Base-by-base conservation (phyloP, 1,284 basidiomycete genomes). In the Trichosporon ovoides region DNA sequence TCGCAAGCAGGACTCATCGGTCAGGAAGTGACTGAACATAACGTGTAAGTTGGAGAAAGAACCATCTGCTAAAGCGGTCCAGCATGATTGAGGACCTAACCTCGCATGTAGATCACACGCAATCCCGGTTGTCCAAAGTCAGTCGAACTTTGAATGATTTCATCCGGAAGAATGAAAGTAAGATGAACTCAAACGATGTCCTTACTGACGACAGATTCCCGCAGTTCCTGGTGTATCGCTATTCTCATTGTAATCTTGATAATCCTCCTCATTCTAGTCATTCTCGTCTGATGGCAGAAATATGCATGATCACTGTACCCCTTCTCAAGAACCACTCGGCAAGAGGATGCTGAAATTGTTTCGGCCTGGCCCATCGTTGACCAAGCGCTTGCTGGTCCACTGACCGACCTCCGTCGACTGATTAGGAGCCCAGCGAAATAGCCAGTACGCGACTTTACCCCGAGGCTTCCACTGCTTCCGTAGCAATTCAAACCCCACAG, bases 1-100 rank as follows among this genome's bases (percentile, higher is more conserved):
- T 85, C 89, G 63, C 93, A 96, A 77, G 92, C 92, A 1, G 88
- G 87, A 6, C 78, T 95, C 40, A 95, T 96, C 83, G 92, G 92
- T 0, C 84, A 84, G 53, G 92, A 96, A 73, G 89, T 95, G 48
- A 80, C 74, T 4, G 90, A 93, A 72, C 92, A 95, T 66, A 88
- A 86, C 66, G 89, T 90, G 92, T 93, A 64, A 59, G 85, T 77
- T 14, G 0, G 20, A 20, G 11, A 12, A 13, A 19, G 10, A 13
- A 6, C 16, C n/a, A 20, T 28, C 31, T 24, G 7, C 20, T 34
- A 34, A 38, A 6, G 38, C 52, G 55, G 46, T 52, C 13, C 65
- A 93, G 91, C 66, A 84, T 96, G 83, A 80, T 96, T 0, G 86
- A 84, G 35, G 91, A 92, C 68, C 78, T 96, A 1, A 88, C 89